phyloP scores from a whole-genome alignment of 768 basidiomycete genomes.

The Boletus rubropictus region DNA sequence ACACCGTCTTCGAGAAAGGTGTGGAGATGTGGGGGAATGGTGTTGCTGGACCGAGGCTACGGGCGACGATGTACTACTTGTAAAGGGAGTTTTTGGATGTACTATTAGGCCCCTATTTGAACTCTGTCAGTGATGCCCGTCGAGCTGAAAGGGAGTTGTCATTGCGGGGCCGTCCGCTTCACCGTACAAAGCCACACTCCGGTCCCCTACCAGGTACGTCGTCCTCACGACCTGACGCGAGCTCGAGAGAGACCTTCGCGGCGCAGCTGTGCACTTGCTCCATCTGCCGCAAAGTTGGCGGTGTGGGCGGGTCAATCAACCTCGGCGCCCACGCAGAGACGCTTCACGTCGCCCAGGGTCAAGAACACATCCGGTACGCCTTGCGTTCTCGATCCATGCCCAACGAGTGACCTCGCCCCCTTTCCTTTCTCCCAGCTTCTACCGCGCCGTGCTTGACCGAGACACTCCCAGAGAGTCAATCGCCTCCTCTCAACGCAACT shows the following conservation, averaged over 20 bases:
- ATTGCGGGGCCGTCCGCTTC: slow-evolving; percentile 33
- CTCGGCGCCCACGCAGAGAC: slow-evolving; percentile 52
- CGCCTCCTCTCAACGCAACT: slow-evolving; percentile 54
- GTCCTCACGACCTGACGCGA: not conserved
- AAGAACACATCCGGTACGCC: slow-evolving; percentile 47
- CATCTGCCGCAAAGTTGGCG: slow-evolving; percentile 68
- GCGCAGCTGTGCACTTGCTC: slow-evolving; percentile 56
- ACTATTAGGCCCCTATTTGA: not conserved
- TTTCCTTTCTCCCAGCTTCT: slow-evolving; percentile 35
- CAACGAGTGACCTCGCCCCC: not conserved
- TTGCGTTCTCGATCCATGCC: too few species aligned
- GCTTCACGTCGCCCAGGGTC: slow-evolving; percentile 45
- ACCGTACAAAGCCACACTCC: slow-evolving; percentile 44
- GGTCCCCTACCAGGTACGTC: slow-evolving; percentile 54
- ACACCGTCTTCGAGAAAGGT: slow-evolving; percentile 49
- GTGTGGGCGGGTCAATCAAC: slow-evolving; percentile 59
- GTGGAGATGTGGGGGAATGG: slow-evolving; percentile 50
- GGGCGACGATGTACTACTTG: slow-evolving; percentile 71
- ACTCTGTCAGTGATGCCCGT: slow-evolving; percentile 38
- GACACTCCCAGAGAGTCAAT: slow-evolving; percentile 44
- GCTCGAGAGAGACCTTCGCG: not conserved
- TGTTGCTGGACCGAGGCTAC: slow-evolving; percentile 43
- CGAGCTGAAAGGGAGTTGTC: slow-evolving; percentile 39
- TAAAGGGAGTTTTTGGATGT: not conserved
- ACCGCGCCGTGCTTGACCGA: slow-evolving; percentile 57